Evolutionary conservation across 257 asterid genomes (phyloP).

Genomic region (Lycium ferocissimum): DNA sequence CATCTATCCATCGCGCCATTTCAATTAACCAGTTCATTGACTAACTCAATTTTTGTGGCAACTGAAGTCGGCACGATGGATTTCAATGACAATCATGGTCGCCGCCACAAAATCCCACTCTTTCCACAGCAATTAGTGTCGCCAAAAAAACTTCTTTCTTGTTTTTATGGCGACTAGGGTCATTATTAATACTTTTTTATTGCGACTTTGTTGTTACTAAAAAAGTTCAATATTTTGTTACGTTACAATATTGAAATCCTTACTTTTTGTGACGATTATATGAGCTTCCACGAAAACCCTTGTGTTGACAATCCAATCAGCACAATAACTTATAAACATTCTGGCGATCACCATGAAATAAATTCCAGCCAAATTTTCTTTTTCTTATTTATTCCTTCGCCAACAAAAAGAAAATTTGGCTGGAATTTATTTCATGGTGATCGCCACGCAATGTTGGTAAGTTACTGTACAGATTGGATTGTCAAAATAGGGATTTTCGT

Average conservation of each 20-base stretch:
- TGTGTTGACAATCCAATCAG: neutral
- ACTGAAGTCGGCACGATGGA: neutral
- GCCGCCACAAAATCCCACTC: no score
- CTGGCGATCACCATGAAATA: neutral
- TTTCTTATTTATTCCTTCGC: neutral
- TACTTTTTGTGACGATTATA: no score
- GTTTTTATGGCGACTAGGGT: neutral
- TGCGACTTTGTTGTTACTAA: neutral
- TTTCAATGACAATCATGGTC: neutral
- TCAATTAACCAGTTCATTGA: no score
- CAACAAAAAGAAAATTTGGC: no score
- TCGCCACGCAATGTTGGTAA: no score
- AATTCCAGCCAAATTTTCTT: neutral
- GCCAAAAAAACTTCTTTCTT: no score
- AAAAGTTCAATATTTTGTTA: neutral
- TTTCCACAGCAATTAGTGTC: no score
- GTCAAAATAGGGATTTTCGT: neutral
- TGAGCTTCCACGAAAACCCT: no score
- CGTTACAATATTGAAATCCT: no score
- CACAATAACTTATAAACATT: neutral
- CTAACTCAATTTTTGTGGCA: no score
- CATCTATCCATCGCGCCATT: no score
- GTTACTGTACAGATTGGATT: neutral
- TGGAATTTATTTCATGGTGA: no score
- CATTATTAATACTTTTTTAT: neutral